Base-by-base conservation (phyloP, 352 stramenopile species). In the Globisporangium camurandrum region DNA sequence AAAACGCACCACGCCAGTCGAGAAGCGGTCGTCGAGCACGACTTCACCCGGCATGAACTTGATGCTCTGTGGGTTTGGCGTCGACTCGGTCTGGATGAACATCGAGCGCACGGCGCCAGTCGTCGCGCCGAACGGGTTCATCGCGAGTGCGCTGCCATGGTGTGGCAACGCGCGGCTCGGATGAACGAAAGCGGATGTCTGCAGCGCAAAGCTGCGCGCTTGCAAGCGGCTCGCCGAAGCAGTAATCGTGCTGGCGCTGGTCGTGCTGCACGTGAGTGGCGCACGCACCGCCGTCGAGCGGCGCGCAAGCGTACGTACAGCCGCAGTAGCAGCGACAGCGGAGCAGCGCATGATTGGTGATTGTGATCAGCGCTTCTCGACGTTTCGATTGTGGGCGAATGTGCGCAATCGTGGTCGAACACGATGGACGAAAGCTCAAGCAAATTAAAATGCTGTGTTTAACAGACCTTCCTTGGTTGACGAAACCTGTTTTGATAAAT, bases 1-100 rank as follows among this genome's bases (percentile, higher is more conserved):
- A 23, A 39, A 11, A 19, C 59, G 16, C 37, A 72, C 69, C 51
- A 93, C 75, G 40, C 83, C 80, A n/a, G 83, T 92, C 33, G 80
- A 78, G 63, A 92, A 94, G 56, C 81, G 78, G 4, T 95, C 84
- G 46, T 96, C 81, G 43, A 98, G 75, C 36, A 98, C 86, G 3
- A 69, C 59, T 48, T 81, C 74, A 23, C 88, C 90, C 5, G 97
- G 96, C 20, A 99, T 62, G 65, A 99, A 99, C 74, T 99, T 99
- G 61, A 99, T 70, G 56, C 84, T 97, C 66, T 96, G 86, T 41
- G 97, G 96, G 74, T 99, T 99, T 3, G 97, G 97, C 43, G 97
- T 99, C 31, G 86, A 66, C 64, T 98, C 95, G 34, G 96, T 98
- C 78, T 99, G 91, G 66, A 99, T 98, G 75, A 99, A 99, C 61